Evolutionary conservation across 352 stramenopile species (phyloP), one percentile per base, ranked within the genome.

Genomic region (Phytopythium ostracodes): DNA sequence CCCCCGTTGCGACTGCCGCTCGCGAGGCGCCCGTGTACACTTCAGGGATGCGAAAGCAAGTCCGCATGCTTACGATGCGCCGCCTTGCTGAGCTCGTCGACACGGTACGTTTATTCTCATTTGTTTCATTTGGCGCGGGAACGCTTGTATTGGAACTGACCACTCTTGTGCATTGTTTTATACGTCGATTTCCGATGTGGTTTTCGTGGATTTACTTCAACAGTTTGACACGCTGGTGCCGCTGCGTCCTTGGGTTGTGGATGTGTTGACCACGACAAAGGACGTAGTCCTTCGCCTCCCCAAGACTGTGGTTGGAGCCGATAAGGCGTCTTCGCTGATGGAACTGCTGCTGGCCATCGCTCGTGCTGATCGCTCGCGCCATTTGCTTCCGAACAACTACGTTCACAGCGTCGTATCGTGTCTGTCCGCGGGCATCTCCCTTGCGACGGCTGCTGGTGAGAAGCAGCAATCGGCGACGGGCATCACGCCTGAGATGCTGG

Each of bases 31-130:
- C 60, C 38, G 65, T 64, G 46, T 72, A 70, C 61, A 60, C 55
- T 9, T 49, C 55, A 25, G 55, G 55, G 2, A 89, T 91, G 76
- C 83, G 80, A 40, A 92, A 92, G 67, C 85, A 94, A 65, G 90
- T 92, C 46, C 82, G 87, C 24, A 89, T 84, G 66, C 68, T 96
- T 24, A 75, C 81, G 1, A 91, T 89, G 65, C 87, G 84, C 22
- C 84, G 87, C 0, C 63, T 94, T 17, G 72, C 79, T 0, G 81
- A 96, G 51, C 56, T 96, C 50, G 65, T 96, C 29, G 81, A 93
- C 50, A 89, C 60, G 72, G 68, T 78, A 72, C 49, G 65, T 57
- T 15, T 35, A 4, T 49, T 33, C n/a, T n/a, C n/a, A n/a, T n/a
- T 65, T 33, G 18, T 42, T 38, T 10, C 22, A 20, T 17, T 7